Conservation (phyloP, 257 asterid species). For the Thymus mandschuricus region DNA sequence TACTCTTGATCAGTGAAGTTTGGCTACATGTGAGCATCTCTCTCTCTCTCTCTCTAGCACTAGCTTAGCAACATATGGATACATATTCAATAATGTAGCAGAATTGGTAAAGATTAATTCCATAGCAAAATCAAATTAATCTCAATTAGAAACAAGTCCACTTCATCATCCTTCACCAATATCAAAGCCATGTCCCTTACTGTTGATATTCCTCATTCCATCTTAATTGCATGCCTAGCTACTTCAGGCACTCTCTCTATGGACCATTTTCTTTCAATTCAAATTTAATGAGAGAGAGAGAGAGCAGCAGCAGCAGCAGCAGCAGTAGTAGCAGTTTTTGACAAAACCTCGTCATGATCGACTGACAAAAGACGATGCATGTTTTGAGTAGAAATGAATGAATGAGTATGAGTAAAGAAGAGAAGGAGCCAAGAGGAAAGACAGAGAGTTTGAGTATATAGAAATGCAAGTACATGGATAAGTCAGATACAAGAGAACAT, state of each 20-base stretch:
- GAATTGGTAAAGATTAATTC: background rate
- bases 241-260: slow-evolving; percentile 27
- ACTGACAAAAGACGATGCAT: slow-evolving; percentile 23
- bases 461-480: slow-evolving; percentile 37
- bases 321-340: background rate
- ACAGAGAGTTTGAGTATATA: slow-evolving; percentile 36
- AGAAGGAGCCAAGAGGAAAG: slow-evolving; percentile 27
- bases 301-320: slow-evolving; percentile 6
- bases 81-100: no score
- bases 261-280: slow-evolving; percentile 20
- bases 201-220: slow-evolving; percentile 20
- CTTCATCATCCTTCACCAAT: slow-evolving; percentile 9
- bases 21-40: background rate
- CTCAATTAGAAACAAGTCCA: slow-evolving; percentile 29
- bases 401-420: background rate
- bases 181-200: slow-evolving; percentile 26
- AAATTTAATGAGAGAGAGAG: slow-evolving; percentile 16
- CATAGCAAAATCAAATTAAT: background rate
- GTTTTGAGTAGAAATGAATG: no score
- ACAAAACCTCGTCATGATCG: slow-evolving; percentile 4
- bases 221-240: slow-evolving; percentile 40
- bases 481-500: slow-evolving; percentile 71
- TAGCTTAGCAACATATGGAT: no score
- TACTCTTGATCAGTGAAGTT: background rate
- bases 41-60: background rate